phyloP scores from a whole-genome alignment of 805 yeast genomes.

The Candida loeiensis region DNA sequence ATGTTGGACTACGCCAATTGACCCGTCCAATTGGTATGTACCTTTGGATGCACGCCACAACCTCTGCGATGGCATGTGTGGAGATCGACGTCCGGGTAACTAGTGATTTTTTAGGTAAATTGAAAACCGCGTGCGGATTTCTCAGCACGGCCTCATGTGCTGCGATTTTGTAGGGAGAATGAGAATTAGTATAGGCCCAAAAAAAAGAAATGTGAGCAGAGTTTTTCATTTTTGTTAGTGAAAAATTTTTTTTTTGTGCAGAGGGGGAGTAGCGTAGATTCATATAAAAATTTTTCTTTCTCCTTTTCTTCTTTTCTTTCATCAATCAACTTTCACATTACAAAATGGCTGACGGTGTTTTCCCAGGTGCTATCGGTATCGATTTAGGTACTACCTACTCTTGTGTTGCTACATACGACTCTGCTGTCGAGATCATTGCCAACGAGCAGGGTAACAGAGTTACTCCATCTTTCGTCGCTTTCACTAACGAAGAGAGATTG shows the following conservation, averaged over 20 bases:
- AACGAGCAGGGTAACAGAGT: constrained; percentile 52
- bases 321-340: constrained; percentile 10
- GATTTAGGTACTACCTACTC: constrained; percentile 52
- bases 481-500: constrained; percentile 47
- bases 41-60: too few species aligned
- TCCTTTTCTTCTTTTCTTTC: constrained; percentile 9
- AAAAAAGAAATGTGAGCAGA: constrained; percentile 4
- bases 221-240: constrained; percentile 10
- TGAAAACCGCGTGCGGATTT: neutral
- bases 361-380: constrained; percentile 79
- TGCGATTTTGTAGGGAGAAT: too few species aligned
- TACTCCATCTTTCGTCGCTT: constrained; percentile 50
- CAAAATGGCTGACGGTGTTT: constrained; percentile 95
- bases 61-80: too few species aligned
- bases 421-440: constrained; percentile 49
- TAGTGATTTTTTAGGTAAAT: too few species aligned
- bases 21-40: too few species aligned
- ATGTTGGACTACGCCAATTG: too few species aligned
- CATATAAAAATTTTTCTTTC: constrained; percentile 10
- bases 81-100: neutral
- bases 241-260: constrained; percentile 14
- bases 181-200: neutral
- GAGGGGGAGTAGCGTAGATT: constrained; percentile 4
- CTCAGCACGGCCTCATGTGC: too few species aligned
- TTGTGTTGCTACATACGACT: constrained; percentile 49